Conservation (phyloP, 805 yeast genomes). For the Saturnispora diversa region DNA sequence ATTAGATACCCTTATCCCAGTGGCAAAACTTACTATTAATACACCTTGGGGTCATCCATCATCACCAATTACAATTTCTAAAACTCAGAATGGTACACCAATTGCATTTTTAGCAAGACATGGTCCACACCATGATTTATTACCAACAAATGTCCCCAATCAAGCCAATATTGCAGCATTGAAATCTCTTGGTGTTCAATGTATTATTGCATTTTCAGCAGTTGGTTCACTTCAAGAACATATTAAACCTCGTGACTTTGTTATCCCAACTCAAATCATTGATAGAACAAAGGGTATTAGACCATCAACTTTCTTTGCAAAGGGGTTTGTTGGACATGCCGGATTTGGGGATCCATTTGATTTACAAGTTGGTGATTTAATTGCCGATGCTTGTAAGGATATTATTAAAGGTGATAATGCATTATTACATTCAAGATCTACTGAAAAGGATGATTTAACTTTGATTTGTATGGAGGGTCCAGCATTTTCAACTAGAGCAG, state of each 20-base stretch:
- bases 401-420: conserved; percentile 49
- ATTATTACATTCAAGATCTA: conserved; percentile 55
- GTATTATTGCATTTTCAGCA: conserved; percentile 87
- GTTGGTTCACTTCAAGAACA: conserved; percentile 91
- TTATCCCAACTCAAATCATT: conserved; percentile 91
- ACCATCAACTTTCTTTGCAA: conserved; percentile 79
- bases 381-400: conserved; percentile 48
- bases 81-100: conserved; percentile 65
- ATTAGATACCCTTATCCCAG: conserved; percentile 72
- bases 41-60: conserved; percentile 99
- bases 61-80: conserved; percentile 86
- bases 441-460: conserved; percentile 65
- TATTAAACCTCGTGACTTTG: conserved; percentile 91
- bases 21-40: conserved; percentile 68
- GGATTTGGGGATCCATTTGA: conserved; percentile 98
- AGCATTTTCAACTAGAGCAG: conserved; percentile 94
- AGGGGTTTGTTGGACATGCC: conserved; percentile 94
- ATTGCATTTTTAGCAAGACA: conserved; percentile 95
- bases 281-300: conserved; percentile 96
- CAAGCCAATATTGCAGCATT: conserved; percentile 95
- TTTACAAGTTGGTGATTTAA: conserved; percentile 54
- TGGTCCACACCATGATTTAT: conserved; percentile 79
- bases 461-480: conserved; percentile 99
- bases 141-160: conserved; percentile 89
- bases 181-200: conserved; percentile 78